Evolutionary conservation across 805 yeast genomes (phyloP).

Genomic region (Pachysolen tannophilus): DNA sequence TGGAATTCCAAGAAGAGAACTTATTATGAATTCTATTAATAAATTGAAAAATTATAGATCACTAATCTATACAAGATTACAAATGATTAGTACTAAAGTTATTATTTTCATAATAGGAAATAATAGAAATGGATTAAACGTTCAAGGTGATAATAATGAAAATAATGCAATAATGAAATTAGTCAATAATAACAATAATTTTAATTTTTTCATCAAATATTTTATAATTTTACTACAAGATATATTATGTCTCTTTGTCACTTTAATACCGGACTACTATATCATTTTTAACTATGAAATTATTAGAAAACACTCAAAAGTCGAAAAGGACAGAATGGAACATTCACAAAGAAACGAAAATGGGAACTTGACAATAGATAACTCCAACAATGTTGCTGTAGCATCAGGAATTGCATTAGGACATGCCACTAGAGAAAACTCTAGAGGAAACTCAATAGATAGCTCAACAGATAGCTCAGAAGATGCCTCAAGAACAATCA

Average conservation of each 20-base stretch:
- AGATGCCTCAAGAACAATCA: no score
- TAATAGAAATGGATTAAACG: slow-evolving; percentile 4
- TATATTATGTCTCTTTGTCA: slow-evolving; percentile 3
- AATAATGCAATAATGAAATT: slow-evolving; percentile 1
- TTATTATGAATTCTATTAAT: neutral
- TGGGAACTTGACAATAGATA: no score
- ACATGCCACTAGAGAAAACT: no score
- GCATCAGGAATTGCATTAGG: no score
- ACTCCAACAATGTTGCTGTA: no score
- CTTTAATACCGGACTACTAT: slow-evolving; percentile 6
- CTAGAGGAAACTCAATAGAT: no score
- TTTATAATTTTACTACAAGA: slow-evolving; percentile 3
- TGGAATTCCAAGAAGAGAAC: neutral
- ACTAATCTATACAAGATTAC: neutral
- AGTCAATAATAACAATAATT: neutral
- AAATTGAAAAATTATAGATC: neutral
- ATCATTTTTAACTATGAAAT: slow-evolving; percentile 6
- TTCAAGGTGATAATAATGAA: neutral
- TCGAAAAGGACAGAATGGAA: slow-evolving; percentile 3
- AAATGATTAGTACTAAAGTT: neutral
- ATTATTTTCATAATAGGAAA: slow-evolving; percentile 6
- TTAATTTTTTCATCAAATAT: neutral
- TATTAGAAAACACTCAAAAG: slow-evolving; percentile 4
- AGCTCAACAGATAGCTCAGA: no score
- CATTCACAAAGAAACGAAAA: no score